Conservation (phyloP, 139 green algal species). For the Dunaliella primolecta region DNA sequence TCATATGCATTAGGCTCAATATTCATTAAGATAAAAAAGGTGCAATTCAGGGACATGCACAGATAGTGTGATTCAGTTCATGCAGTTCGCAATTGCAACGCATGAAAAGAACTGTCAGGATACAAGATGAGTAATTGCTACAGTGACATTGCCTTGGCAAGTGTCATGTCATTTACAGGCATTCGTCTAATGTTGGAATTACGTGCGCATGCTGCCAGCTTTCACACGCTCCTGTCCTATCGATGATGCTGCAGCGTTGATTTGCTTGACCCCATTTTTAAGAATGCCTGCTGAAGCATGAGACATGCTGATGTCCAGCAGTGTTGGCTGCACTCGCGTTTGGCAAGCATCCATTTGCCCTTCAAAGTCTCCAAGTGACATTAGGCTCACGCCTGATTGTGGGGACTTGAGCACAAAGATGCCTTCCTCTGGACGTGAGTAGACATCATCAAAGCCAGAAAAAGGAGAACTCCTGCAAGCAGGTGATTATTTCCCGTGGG, state of each 20-base stretch:
- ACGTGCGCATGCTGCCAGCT: constrained; percentile 9
- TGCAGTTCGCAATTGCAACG: too few species aligned
- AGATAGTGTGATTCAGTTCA: too few species aligned
- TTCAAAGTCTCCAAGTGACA: constrained; percentile 74
- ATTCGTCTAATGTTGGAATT: neutral
- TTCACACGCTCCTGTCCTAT: neutral
- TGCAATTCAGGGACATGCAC: too few species aligned
- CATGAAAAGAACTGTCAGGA: too few species aligned
- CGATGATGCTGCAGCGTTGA: neutral
- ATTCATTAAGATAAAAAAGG: too few species aligned
- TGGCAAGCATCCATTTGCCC: constrained; percentile 46
- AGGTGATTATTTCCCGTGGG: neutral
- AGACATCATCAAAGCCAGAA: constrained; percentile 68
- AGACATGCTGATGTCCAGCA: neutral
- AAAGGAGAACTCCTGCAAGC: constrained; percentile 63
- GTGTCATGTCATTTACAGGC: too few species aligned
- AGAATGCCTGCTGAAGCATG: neutral
- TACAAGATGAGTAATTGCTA: neutral
- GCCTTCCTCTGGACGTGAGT: constrained; percentile 32
- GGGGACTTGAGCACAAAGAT: constrained; percentile 65
- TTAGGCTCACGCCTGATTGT: constrained; percentile 67
- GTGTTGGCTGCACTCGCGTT: neutral
- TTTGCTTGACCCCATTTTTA: neutral
- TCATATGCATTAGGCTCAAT: too few species aligned
- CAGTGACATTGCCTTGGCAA: neutral